Evolutionary conservation across 2,329 filamentous ascomycete species (phyloP).

Genomic region (Aspergillus pseudoterreus): DNA sequence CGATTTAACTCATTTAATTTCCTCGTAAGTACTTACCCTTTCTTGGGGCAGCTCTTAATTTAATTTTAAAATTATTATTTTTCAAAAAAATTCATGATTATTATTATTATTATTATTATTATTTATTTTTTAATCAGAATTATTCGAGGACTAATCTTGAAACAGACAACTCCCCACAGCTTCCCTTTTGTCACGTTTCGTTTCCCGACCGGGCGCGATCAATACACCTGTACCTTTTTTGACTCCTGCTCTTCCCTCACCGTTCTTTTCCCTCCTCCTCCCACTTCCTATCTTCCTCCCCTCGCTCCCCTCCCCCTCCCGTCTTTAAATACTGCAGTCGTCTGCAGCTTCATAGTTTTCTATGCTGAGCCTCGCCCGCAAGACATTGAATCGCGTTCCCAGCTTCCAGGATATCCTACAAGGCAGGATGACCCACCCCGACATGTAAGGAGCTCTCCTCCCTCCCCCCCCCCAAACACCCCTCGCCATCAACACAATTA

Average conservation of each 20-base stretch:
- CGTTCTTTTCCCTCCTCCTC: slow-evolving; percentile 17
- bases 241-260: slow-evolving; percentile 20
- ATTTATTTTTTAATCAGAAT: no score
- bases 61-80: no score
- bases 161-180: slow-evolving; percentile 30
- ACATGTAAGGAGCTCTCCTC: slow-evolving; percentile 34
- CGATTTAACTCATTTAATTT: slow-evolving; percentile 4
- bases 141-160: slow-evolving; percentile 29
- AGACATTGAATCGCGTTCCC: slow-evolving; percentile 41
- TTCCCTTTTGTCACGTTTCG: slow-evolving; percentile 22
- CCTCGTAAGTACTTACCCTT: not conserved
- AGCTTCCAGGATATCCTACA: slow-evolving; percentile 45
- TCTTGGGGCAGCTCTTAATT: no score
- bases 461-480: slow-evolving; percentile 2
- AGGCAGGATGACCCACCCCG: slow-evolving; percentile 45
- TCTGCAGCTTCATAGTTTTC: slow-evolving; percentile 31
- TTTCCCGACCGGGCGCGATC: slow-evolving; percentile 11
- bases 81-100: no score
- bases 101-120: no score
- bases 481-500: slow-evolving; percentile 5
- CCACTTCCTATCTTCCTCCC: slow-evolving; percentile 16
- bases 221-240: slow-evolving; percentile 25
- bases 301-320: slow-evolving; percentile 17
- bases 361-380: slow-evolving; percentile 43
- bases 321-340: slow-evolving; percentile 25